Percentiles rank a stretch among this genome's conserved stretches.
phyloP scores from a whole-genome alignment of 2,329 filamentous ascomycete species.

The Dactylellina parvicollis region DNA sequence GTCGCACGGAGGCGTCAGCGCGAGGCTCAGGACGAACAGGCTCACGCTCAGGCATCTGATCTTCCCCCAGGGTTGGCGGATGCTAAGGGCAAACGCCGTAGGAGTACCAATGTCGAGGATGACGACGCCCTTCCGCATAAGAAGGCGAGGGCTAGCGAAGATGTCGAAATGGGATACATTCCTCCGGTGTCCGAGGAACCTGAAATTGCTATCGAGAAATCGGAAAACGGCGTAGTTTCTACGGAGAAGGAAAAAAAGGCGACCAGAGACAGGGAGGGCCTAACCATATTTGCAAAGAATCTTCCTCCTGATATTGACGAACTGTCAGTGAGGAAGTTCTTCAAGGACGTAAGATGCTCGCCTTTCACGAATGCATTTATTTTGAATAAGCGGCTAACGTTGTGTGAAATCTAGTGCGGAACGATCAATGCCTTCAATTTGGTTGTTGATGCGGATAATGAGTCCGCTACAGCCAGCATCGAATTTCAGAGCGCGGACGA shows the following conservation, averaged over 20 bases:
- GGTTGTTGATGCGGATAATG: slow-evolving; percentile 70
- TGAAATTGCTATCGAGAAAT: slow-evolving; percentile 61
- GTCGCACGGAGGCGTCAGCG: slow-evolving; percentile 59
- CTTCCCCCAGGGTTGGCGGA: slow-evolving; percentile 1
- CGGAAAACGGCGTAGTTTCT: slow-evolving; percentile 58
- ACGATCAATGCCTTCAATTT: slow-evolving; percentile 80
- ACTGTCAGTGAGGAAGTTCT: slow-evolving; percentile 83
- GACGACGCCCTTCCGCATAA: slow-evolving; percentile 71
- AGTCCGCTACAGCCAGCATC: slow-evolving; percentile 76
- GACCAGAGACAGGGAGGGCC: slow-evolving; percentile 79
- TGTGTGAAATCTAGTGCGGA: slow-evolving; percentile 68
- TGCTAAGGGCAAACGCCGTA: slow-evolving; percentile 40
- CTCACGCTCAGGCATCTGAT: slow-evolving; percentile 44
- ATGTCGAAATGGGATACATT: slow-evolving; percentile 56
- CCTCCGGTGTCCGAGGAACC: slow-evolving; percentile 60
- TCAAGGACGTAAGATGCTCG: slow-evolving; percentile 71
- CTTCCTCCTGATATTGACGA: slow-evolving; percentile 76
- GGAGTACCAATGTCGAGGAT: slow-evolving; percentile 64
- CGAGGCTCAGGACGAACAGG: slow-evolving; percentile 58
- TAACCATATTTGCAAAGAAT: slow-evolving; percentile 81
- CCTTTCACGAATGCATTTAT: neutral
- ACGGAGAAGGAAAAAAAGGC: slow-evolving; percentile 59
- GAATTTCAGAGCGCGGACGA: slow-evolving; percentile 87
- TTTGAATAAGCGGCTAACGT: slow-evolving; percentile 33
- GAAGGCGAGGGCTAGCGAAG: slow-evolving; percentile 69